Evolutionary conservation across 495 filamentous ascomycete species (phyloP).

Genomic region (Bacidia rubella): DNA sequence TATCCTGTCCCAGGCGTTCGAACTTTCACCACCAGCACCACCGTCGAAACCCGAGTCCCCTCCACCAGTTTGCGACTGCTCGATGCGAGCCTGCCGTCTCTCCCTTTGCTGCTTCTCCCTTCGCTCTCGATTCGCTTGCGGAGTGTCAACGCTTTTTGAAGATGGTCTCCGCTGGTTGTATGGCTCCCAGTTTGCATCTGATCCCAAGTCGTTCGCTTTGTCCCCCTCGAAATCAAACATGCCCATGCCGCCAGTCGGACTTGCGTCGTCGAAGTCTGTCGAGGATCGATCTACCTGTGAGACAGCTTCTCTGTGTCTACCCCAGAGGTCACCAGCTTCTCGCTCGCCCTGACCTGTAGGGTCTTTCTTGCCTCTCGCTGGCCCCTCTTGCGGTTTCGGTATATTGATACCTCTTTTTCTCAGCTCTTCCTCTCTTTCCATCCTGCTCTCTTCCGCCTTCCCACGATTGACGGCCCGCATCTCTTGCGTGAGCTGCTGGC

Average conservation of each 20-base stretch:
- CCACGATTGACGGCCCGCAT: background rate
- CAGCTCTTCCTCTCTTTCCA: background rate
- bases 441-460: background rate
- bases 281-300: background rate
- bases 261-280: constrained; percentile 11
- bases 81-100: background rate
- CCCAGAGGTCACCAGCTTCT: constrained; percentile 11
- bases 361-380: background rate
- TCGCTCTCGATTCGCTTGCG: background rate
- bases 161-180: background rate
- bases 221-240: constrained; percentile 7
- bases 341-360: constrained; percentile 5
- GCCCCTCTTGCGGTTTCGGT: background rate
- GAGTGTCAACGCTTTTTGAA: background rate
- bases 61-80: constrained; percentile 6
- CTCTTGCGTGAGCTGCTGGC: background rate
- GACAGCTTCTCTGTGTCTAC: constrained; percentile 5
- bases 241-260: constrained; percentile 16
- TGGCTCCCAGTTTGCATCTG: background rate
- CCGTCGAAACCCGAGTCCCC: background rate
- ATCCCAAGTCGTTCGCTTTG: background rate
- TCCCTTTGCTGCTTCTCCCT: background rate
- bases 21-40: background rate
- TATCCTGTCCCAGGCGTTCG: constrained; percentile 16
- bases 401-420: background rate